A percentile compares a stretch with the other conserved stretches of the same genome.
Conservation (phyloP, 176 grass and related monocot species). For the Hsuehochloa calcarea region DNA sequence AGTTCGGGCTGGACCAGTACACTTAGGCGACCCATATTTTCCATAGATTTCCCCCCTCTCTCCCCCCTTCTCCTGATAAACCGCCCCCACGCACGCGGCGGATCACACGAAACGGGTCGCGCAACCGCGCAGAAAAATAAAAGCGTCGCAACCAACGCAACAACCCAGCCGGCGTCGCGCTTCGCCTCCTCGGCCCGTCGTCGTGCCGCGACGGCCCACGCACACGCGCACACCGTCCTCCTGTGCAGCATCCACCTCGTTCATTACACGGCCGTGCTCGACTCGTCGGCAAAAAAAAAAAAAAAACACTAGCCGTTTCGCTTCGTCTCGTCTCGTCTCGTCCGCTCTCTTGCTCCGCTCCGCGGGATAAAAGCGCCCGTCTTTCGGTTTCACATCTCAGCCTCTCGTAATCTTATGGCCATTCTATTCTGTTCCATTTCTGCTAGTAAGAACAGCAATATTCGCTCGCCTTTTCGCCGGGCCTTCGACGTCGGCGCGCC, state of each 20-base stretch:
- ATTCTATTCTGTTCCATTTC: neutral
- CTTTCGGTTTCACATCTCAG: neutral
- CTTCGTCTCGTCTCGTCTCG: neutral
- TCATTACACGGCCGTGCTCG: neutral
- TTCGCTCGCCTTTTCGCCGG: neutral
- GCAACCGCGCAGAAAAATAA: too few species aligned
- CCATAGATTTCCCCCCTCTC: neutral
- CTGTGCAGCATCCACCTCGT: neutral
- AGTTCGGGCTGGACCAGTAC: neutral
- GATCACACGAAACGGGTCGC: neutral
- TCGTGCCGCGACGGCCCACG: neutral
- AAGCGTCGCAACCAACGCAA: too few species aligned
- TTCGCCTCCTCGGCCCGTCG: neutral
- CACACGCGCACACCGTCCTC: neutral
- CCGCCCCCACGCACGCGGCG: neutral
- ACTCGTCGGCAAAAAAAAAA: neutral
- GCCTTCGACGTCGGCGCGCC: neutral
- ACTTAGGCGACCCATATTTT: neutral
- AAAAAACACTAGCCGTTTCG: neutral
- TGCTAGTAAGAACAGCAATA: neutral
- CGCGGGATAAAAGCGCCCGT: too few species aligned
- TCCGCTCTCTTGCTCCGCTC: neutral
- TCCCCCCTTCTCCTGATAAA: neutral
- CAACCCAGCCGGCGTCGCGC: neutral
- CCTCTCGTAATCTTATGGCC: neutral